phyloP scores from a whole-genome alignment of 2,329 filamentous ascomycete genomes.

The Cordyceps cicadae region DNA sequence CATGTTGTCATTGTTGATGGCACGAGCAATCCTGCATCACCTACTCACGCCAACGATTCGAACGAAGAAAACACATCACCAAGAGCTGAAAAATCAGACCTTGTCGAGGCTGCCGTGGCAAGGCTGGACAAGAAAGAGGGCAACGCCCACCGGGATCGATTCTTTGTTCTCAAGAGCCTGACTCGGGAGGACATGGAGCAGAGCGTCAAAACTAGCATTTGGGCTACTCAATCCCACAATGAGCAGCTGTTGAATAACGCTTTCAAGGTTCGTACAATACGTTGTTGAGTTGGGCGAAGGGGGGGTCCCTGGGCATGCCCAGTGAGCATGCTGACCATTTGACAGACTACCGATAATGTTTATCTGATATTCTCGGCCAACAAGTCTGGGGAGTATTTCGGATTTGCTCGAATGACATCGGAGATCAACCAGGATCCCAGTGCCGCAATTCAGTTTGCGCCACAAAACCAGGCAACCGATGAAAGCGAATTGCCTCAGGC shows the following conservation, averaged over 20 bases:
- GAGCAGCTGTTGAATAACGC: constrained; percentile 76
- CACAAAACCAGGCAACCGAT: constrained; percentile 50
- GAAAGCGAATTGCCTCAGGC: constrained; percentile 66
- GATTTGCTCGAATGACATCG: constrained; percentile 85
- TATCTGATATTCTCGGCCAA: constrained; percentile 94
- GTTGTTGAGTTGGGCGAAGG: too few relatives aligned
- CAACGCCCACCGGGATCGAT: constrained; percentile 53
- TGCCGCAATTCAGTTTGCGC: constrained; percentile 60
- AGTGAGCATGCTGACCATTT: background rate
- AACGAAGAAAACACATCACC: background rate
- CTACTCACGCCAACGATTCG: background rate
- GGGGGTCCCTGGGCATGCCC: background rate
- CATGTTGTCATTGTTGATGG: background rate
- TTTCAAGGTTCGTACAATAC: constrained; percentile 52
- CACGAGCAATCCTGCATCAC: constrained; percentile 5
- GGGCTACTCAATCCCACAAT: constrained; percentile 93
- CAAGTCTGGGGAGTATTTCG: constrained; percentile 95
- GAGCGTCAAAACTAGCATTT: constrained; percentile 79
- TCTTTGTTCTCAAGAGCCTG: constrained; percentile 88
- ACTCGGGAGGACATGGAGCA: constrained; percentile 84
- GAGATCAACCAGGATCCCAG: constrained; percentile 70
- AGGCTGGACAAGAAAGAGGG: background rate
- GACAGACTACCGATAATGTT: constrained; percentile 68
- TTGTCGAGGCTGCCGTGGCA: background rate
- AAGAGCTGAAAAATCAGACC: background rate